phyloP scores from a whole-genome alignment of 225 moss, liverwort and hornwort species.

The Sphagnum contortum region DNA sequence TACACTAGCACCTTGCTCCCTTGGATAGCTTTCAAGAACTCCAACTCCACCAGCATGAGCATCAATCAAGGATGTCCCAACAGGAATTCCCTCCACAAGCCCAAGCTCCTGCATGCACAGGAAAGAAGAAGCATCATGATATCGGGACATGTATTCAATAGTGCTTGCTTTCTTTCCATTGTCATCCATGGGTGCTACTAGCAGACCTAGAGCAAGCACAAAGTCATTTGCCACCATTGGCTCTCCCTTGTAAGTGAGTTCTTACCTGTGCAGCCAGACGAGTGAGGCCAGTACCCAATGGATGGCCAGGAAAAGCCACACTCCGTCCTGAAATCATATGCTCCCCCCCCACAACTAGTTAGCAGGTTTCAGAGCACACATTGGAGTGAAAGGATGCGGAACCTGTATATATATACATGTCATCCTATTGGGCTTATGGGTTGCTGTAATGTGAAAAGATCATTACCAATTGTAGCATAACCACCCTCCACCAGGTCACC shows the following conservation, averaged over 20 bases:
- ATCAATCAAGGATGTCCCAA: constrained; percentile 84
- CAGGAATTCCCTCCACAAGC: constrained; percentile 86
- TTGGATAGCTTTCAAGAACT: constrained; percentile 79
- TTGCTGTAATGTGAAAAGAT: constrained; percentile 4
- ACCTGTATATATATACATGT: too few relatives aligned
- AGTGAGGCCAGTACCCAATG: constrained; percentile 92
- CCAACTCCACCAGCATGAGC: constrained; percentile 98
- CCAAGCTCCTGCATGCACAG: constrained; percentile 69
- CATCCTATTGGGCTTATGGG: neutral
- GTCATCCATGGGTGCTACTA: neutral
- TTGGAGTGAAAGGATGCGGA: too few relatives aligned
- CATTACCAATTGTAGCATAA: constrained; percentile 86
- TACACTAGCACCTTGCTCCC: constrained; percentile 16
- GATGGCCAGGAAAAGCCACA: constrained; percentile 93
- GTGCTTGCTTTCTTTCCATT: neutral
- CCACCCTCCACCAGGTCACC: constrained; percentile 87
- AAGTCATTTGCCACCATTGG: neutral
- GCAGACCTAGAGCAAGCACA: constrained; percentile 3
- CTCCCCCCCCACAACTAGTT: too few relatives aligned
- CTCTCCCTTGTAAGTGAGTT: neutral
- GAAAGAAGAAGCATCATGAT: neutral
- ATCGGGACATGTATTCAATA: neutral
- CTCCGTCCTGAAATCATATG: constrained; percentile 53
- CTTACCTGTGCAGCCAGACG: constrained; percentile 77
- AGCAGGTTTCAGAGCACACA: too few relatives aligned